These are phyloP conservation scores for Chlamydomonas incerta DNA, from an alignment of 139 green algal species.

Conservation along the genomic window DNA sequence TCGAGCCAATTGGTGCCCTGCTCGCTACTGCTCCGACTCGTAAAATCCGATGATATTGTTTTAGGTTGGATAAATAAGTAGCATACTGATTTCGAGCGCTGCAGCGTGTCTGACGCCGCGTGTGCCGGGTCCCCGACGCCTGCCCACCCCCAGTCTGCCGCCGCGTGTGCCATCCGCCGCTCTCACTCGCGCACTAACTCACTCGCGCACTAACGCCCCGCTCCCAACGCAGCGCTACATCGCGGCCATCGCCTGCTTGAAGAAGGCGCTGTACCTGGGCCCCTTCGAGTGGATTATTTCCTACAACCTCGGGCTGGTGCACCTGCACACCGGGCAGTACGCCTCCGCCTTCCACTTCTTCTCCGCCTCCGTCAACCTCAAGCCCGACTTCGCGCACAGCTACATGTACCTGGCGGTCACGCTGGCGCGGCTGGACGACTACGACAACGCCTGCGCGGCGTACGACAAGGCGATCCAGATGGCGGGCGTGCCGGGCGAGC, in stretches of 20 bases:
- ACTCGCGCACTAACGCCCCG: too few relatives aligned
- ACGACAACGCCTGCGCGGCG: slow-evolving; percentile 78
- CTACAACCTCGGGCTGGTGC: slow-evolving; percentile 87
- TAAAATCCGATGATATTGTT: too few relatives aligned
- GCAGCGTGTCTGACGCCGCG: too few relatives aligned
- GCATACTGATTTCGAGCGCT: too few relatives aligned
- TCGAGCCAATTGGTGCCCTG: too few relatives aligned
- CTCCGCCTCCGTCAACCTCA: slow-evolving; percentile 82
- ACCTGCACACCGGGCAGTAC: slow-evolving; percentile 75
- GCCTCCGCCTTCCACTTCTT: slow-evolving; percentile 87
- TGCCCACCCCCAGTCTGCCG: not conserved
- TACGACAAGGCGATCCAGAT: slow-evolving; percentile 83
- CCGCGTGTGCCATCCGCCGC: too few relatives aligned
- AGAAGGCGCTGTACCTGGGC: slow-evolving; percentile 81
- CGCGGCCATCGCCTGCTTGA: slow-evolving; percentile 82
- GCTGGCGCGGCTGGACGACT: slow-evolving; percentile 71
- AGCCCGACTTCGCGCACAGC: slow-evolving; percentile 77
- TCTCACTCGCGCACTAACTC: too few relatives aligned
- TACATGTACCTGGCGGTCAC: slow-evolving; percentile 76
- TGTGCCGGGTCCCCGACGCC: too few relatives aligned
- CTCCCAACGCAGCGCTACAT: slow-evolving; percentile 69
- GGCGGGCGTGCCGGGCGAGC: slow-evolving; percentile 58
- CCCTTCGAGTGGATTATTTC: slow-evolving; percentile 89
- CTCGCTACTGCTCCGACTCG: too few relatives aligned
- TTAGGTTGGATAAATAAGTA: too few relatives aligned